Evolutionary conservation across 257 asterid species (phyloP).

Genomic region (Haberlea rhodopensis): DNA sequence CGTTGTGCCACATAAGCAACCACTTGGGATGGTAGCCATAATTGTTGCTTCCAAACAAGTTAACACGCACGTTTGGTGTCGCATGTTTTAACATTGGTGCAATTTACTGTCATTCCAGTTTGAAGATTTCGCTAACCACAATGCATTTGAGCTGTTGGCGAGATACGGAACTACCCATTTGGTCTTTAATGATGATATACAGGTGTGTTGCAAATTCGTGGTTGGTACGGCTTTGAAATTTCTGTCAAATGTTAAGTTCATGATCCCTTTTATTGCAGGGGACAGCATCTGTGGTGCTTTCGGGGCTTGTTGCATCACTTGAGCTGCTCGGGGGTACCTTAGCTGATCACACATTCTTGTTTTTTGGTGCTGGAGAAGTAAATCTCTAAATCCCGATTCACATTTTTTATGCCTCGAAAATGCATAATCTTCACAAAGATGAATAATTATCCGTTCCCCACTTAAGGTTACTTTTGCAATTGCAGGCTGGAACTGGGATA

Average conservation of each 20-base stretch:
- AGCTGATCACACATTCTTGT: constrained; percentile 87
- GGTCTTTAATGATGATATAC: constrained; percentile 91
- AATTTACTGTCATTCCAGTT: constrained; percentile 42
- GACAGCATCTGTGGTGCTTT: constrained; percentile 88
- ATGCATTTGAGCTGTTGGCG: constrained; percentile 90
- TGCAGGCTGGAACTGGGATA: constrained; percentile 98
- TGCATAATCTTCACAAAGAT: constrained; percentile 8
- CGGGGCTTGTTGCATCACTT: constrained; percentile 89
- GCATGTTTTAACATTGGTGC: constrained; percentile 9
- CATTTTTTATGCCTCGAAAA: not conserved
- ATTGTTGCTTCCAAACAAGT: not conserved
- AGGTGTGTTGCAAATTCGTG: constrained; percentile 44
- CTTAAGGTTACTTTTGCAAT: constrained; percentile 21
- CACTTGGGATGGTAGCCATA: not conserved
- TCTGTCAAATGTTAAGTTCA: not conserved
- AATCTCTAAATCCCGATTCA: constrained; percentile 16
- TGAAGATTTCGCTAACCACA: constrained; percentile 96
- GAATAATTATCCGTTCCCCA: not conserved
- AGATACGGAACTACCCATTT: constrained; percentile 88
- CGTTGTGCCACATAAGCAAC: not conserved
- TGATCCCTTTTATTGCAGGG: constrained; percentile 56
- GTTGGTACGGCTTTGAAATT: not conserved
- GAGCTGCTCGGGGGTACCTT: constrained; percentile 81
- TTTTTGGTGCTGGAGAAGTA: constrained; percentile 99
- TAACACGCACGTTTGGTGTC: not conserved